These are phyloP conservation scores for Cydonia oblonga DNA, from an alignment of 331 rosid species.

Conservation along the genomic window DNA sequence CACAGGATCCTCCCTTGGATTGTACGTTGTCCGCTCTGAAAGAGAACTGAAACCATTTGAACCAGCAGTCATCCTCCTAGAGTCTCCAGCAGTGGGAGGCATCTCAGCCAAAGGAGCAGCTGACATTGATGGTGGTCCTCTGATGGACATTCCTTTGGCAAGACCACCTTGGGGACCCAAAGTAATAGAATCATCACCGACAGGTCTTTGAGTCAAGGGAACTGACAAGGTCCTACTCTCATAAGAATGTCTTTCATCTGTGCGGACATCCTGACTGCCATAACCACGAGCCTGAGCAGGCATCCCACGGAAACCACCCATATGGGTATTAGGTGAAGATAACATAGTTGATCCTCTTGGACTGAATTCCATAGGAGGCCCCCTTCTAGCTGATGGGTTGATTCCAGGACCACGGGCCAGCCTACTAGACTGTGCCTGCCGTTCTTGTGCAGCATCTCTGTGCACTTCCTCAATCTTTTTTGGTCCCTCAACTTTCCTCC, in stretches of 20 bases:
- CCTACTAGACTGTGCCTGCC: conserved; percentile 78
- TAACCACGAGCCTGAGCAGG: conserved; percentile 50
- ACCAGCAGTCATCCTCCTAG: conserved; percentile 40
- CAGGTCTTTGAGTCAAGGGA: conserved; percentile 48
- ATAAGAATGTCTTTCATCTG: conserved; percentile 50
- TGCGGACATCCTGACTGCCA: conserved; percentile 61
- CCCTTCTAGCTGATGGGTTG: conserved; percentile 53
- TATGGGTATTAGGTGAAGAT: conserved; percentile 45
- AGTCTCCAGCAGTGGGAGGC: conserved; percentile 26
- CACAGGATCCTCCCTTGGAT: conserved; percentile 37
- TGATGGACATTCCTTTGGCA: conserved; percentile 78
- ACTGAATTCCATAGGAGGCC: conserved; percentile 45
- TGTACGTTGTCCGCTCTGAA: conserved; percentile 35
- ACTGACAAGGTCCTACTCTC: conserved; percentile 54
- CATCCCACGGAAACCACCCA: conserved; percentile 53
- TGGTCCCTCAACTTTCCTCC: conserved; percentile 90
- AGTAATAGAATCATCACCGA: conserved; percentile 56
- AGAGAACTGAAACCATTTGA: conserved; percentile 45
- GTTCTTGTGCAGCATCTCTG: conserved; percentile 90
- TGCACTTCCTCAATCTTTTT: conserved; percentile 94
- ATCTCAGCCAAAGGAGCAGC: conserved; percentile 34
- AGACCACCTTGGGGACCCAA: conserved; percentile 92
- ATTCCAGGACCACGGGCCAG: conserved; percentile 53
- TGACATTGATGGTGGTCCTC: conserved; percentile 54
- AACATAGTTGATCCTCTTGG: conserved; percentile 50